Conservation (phyloP, 2,329 filamentous ascomycete genomes). For the Sporothrix protearum region DNA sequence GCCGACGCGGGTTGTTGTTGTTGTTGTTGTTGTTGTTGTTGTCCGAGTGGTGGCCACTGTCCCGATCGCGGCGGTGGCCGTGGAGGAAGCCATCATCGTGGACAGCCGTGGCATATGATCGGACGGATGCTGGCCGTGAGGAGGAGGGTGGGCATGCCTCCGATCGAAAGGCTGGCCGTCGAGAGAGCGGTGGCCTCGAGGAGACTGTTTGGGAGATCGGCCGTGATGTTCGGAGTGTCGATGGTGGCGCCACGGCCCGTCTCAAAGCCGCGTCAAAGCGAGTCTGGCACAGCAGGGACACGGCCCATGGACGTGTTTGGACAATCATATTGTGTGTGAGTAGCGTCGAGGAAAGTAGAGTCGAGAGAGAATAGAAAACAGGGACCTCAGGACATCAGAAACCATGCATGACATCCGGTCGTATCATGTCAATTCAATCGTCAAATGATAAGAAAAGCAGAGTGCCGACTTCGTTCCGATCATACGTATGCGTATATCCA, state of each 20-base stretch:
- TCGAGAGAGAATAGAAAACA: too few species aligned
- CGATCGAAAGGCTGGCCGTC: neutral
- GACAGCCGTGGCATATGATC: slow-evolving; percentile 20
- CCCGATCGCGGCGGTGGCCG: neutral
- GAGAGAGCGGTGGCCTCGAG: neutral
- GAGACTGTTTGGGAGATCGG: neutral
- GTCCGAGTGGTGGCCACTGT: neutral
- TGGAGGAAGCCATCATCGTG: slow-evolving; percentile 8
- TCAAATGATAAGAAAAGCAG: neutral
- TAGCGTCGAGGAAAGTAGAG: too few species aligned
- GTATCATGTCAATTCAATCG: neutral
- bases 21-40: neutral
- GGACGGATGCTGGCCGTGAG: neutral
- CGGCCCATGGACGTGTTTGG: neutral
- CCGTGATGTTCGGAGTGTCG: neutral
- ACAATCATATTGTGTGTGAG: neutral
- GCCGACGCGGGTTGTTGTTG: neutral
- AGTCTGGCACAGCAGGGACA: neutral
- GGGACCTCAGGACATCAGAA: neutral
- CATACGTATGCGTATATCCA: neutral
- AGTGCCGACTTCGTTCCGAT: neutral
- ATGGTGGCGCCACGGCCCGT: neutral
- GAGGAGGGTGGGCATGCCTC: neutral
- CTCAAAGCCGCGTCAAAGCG: neutral
- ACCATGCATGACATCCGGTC: neutral